Evolutionary conservation across 352 stramenopile species (phyloP), one percentile per base, ranked within the genome.

Genomic region (Globisporangium spinosum): DNA sequence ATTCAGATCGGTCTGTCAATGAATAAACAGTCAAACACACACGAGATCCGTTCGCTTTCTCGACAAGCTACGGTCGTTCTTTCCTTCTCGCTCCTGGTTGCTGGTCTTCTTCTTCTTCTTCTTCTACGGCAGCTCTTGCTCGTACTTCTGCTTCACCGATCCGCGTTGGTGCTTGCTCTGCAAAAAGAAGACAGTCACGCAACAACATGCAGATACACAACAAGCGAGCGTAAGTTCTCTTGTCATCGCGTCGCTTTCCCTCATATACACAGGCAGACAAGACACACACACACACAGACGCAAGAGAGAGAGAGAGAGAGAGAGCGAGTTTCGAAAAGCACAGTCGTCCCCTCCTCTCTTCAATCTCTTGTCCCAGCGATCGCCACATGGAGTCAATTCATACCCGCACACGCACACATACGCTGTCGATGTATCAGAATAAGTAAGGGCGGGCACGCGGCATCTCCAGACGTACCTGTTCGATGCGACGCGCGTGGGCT

Each of bases 311-410:
- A 53, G 45, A 53, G 45, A 56, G 57, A 34, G 9, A 70, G 58
- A 70, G 65, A 70, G 65, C 65, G 65, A 66, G 65, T 70, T 70
- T 49, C 65, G 32, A 29, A 29, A 53, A 59, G 27, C n/a, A 45
- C 17, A 22, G 17, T 51, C 17, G 15, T 40, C 22, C 51, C 65
- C 49, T 53, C 43, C 54, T 34, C 43, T 20, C 43, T 22, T 40
- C 55, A 10, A 38, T 55, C 62, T n/a, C 40, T 61, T 55, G 62
- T 61, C 53, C 23, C 60, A 65, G 25, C 58, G 40, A 55, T 23
- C 22, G 7, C 22, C 55, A 61, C 29, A 25, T 29, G 20, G 29
- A 49, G 34, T 8, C 43, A n/a, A 20, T 51, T 51, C 25, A 45
- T 22, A 15, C 38, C 25, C 38, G 15, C 20, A 58, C 40, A 65